Evolutionary conservation across 306 rosid genomes (phyloP), one percentile per base, ranked within the genome.

Genomic region (Lupinus albus): DNA sequence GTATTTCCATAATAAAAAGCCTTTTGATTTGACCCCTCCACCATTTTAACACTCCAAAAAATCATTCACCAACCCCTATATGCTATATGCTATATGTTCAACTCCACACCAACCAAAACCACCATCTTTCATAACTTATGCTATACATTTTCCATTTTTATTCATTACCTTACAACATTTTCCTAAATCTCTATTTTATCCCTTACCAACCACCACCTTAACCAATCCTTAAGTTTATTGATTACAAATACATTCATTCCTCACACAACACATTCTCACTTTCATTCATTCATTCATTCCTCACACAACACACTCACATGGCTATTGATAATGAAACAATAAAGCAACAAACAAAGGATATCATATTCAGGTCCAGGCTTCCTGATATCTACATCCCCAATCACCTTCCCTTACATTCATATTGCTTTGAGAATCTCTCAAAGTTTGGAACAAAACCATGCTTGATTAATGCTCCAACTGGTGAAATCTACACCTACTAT

Each of bases 361-460:
- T 84, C 80, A 68, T 87, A 15, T 89, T 77, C 78, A 84, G 77
- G 18, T 89, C 93, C 0, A 89, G 60, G 41, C 87, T 89, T 4
- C 91, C 89, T 0, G 85, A 86, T 13, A 86, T 89, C 32, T 53
- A 79, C 82, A 84, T 89, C 70, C 96, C 96, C 2, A 86, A 86
- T 2, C 78, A 89, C 45, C 86, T 84, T 64, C 91, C 91, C 16
- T 81, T 89, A 9, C 89, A 89, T 30, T 51, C 87, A 1, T 89
- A 77, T n/a, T 73, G 82, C 71, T 81, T 89, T 36, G 78, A 80
- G 10, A 76, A 85, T 47, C 66, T 78, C 1, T n/a, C 84, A 1
- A 48, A 81, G 11, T 51, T 48, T 20, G 82, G 78, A 14, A 62
- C 84, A 6, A 81, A 70, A 2, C 92, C 93, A 1, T 85, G 96